Evolutionary conservation across 108 stramenopile genomes (phyloP).

Genomic region (Pelagomonas calceolata): DNA sequence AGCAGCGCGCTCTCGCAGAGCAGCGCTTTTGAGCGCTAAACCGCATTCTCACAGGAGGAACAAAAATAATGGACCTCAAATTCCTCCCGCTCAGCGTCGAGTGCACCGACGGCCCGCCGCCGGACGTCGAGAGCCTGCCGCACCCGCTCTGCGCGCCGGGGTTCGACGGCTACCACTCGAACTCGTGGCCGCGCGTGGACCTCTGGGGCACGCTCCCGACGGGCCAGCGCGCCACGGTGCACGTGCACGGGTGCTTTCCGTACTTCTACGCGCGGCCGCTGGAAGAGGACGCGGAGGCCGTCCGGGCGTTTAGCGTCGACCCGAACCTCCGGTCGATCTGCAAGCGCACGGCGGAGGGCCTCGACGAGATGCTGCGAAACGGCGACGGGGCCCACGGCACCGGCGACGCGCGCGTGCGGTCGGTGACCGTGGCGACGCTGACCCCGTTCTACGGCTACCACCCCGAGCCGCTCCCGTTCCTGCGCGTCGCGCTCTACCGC

Average conservation of each 20-base stretch:
- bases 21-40: too few relatives aligned
- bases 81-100: neutral
- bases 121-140: neutral
- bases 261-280: conserved; percentile 1
- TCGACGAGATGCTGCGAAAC: too few relatives aligned
- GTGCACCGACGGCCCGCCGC: neutral
- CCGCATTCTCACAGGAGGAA: too few relatives aligned
- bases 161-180: neutral
- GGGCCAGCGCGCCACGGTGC: neutral
- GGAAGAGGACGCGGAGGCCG: neutral
- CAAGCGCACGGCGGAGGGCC: neutral
- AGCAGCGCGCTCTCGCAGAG: too few relatives aligned
- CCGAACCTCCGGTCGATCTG: neutral
- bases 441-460: conserved; percentile 11
- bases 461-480: conserved; percentile 1
- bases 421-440: too few relatives aligned
- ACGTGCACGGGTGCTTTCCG: conserved; percentile 10
- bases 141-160: neutral
- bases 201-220: neutral
- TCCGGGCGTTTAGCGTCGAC: neutral
- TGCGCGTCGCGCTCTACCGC: neutral
- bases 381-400: too few relatives aligned
- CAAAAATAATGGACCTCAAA: neutral
- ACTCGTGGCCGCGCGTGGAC: neutral
- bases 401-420: too few relatives aligned